Percentiles rank a stretch among this genome's conserved stretches.
These are phyloP conservation scores for Ophiognomonia clavigignenti-juglandacearum DNA, from an alignment of 2,329 filamentous ascomycete genomes.

Conservation along the genomic window DNA sequence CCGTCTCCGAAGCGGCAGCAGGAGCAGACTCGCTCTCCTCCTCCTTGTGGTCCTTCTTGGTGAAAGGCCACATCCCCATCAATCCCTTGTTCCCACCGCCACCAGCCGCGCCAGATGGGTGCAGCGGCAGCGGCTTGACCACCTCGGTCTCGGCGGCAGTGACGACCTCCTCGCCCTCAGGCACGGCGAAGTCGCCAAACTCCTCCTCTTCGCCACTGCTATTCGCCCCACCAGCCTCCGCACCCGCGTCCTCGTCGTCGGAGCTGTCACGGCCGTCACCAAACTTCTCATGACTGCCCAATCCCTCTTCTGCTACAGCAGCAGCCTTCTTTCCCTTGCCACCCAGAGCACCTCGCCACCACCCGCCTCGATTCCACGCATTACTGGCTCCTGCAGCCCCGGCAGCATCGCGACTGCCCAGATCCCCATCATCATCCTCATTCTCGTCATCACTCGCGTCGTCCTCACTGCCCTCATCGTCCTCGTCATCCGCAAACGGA, in stretches of 20 bases:
- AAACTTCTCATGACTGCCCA: slow-evolving; percentile 28
- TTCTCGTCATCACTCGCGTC: slow-evolving; percentile 19
- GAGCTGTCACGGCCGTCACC: slow-evolving; percentile 32
- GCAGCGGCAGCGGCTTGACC: slow-evolving; percentile 50
- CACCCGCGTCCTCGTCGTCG: slow-evolving; percentile 36
- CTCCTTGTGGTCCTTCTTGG: slow-evolving; percentile 27
- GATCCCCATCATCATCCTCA: slow-evolving; percentile 31
- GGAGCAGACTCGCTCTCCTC: slow-evolving; percentile 27
- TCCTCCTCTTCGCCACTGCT: slow-evolving; percentile 51
- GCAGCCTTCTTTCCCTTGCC: slow-evolving; percentile 11
- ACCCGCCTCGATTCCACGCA: slow-evolving; percentile 29
- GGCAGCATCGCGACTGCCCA: slow-evolving; percentile 30
- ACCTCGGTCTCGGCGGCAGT: slow-evolving; percentile 37
- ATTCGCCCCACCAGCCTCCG: slow-evolving; percentile 46
- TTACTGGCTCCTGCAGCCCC: slow-evolving; percentile 17
- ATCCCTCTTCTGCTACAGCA: slow-evolving; percentile 19
- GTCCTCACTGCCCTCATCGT: slow-evolving; percentile 47
- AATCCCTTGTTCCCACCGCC: slow-evolving; percentile 32
- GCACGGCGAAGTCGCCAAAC: slow-evolving; percentile 65
- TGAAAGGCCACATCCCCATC: slow-evolving; percentile 55
- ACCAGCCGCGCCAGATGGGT: slow-evolving; percentile 34
- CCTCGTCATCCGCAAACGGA: slow-evolving; percentile 55
- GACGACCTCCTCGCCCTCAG: slow-evolving; percentile 37
- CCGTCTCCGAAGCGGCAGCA: slow-evolving; percentile 9
- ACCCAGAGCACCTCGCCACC: slow-evolving; percentile 31